These are phyloP conservation scores for Penicillium cataractarum DNA, from an alignment of 495 filamentous ascomycete species.

Conservation along the genomic window DNA sequence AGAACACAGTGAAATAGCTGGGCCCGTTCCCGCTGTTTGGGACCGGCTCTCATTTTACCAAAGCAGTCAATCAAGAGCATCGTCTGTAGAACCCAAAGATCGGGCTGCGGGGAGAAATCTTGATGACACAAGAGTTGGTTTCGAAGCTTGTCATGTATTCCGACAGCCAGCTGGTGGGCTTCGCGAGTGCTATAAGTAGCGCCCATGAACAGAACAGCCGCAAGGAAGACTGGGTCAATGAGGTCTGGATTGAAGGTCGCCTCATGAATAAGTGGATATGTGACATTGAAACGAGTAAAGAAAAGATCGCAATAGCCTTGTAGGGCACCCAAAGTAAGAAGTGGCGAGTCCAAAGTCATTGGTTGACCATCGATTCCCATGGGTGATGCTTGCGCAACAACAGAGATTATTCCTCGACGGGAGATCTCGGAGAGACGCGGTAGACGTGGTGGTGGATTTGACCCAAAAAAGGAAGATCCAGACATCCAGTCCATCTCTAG, in stretches of 20 bases:
- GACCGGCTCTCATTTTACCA: slow-evolving; percentile 58
- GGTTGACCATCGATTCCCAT: slow-evolving; percentile 43
- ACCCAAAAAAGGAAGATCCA: slow-evolving; percentile 21
- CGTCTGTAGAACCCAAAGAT: slow-evolving; percentile 58
- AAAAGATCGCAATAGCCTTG: slow-evolving; percentile 58
- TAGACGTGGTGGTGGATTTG: slow-evolving; percentile 13
- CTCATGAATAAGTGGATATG: slow-evolving; percentile 58
- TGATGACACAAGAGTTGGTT: slow-evolving; percentile 46
- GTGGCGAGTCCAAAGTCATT: slow-evolving; percentile 46
- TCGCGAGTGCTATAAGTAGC: slow-evolving; percentile 58
- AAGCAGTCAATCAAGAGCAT: slow-evolving; percentile 63
- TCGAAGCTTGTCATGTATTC: slow-evolving; percentile 52
- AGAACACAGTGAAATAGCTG: slow-evolving; percentile 61
- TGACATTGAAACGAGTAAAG: slow-evolving; percentile 57
- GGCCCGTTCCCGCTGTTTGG: slow-evolving; percentile 57
- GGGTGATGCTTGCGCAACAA: slow-evolving; percentile 47
- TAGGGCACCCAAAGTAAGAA: slow-evolving; percentile 49
- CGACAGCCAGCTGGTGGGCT: slow-evolving; percentile 57
- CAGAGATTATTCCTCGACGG: slow-evolving; percentile 43
- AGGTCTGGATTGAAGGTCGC: slow-evolving; percentile 53
- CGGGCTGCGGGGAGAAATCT: slow-evolving; percentile 51
- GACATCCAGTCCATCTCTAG: slow-evolving; percentile 43
- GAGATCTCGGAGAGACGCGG: slow-evolving; percentile 37
- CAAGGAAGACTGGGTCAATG: slow-evolving; percentile 51
- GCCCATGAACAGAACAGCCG: slow-evolving; percentile 54